These are phyloP conservation scores for Pseudocercospora eumusae DNA, from an alignment of 2,329 filamentous ascomycete species.

Conservation along the genomic window DNA sequence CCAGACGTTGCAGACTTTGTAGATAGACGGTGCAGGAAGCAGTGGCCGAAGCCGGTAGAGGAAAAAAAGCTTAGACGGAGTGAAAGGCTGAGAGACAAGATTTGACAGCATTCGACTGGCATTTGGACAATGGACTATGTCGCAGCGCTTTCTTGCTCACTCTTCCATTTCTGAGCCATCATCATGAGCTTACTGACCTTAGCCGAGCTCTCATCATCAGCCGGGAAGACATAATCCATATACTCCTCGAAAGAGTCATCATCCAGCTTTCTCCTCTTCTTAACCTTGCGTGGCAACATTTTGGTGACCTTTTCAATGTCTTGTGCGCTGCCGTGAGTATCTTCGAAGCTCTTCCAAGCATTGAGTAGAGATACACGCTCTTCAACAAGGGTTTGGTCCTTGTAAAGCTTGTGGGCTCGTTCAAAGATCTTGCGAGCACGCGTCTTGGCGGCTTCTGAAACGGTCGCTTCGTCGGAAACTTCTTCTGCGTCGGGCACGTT, in stretches of 20 bases:
- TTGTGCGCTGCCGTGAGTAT: slow-evolving; percentile 72
- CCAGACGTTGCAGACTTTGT: background rate
- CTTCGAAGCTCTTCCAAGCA: slow-evolving; percentile 90
- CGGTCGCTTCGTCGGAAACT: slow-evolving; percentile 58
- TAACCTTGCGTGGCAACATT: slow-evolving; percentile 90
- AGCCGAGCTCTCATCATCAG: slow-evolving; percentile 73
- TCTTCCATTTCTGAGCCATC: slow-evolving; percentile 87
- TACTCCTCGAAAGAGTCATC: slow-evolving; percentile 96
- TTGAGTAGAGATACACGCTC: slow-evolving; percentile 90
- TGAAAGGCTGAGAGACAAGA: background rate
- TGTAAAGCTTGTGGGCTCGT: slow-evolving; percentile 82
- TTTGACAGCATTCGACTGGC: background rate
- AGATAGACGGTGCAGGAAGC: background rate
- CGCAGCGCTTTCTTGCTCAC: slow-evolving; percentile 48
- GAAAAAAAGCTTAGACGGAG: background rate
- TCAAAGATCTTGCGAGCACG: slow-evolving; percentile 82
- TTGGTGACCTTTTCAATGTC: slow-evolving; percentile 82
- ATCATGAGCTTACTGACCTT: slow-evolving; percentile 82
- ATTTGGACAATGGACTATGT: background rate
- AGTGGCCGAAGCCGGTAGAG: background rate
- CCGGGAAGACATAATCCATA: slow-evolving; percentile 94
- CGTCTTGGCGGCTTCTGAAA: slow-evolving; percentile 80
- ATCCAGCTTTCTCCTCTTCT: slow-evolving; percentile 87
- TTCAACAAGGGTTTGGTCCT: slow-evolving; percentile 86
- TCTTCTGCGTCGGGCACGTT: slow-evolving; percentile 78